These are phyloP conservation scores for Graphiopsis chlorocephala DNA, from an alignment of 2,329 filamentous ascomycete species.

Conservation along the genomic window DNA sequence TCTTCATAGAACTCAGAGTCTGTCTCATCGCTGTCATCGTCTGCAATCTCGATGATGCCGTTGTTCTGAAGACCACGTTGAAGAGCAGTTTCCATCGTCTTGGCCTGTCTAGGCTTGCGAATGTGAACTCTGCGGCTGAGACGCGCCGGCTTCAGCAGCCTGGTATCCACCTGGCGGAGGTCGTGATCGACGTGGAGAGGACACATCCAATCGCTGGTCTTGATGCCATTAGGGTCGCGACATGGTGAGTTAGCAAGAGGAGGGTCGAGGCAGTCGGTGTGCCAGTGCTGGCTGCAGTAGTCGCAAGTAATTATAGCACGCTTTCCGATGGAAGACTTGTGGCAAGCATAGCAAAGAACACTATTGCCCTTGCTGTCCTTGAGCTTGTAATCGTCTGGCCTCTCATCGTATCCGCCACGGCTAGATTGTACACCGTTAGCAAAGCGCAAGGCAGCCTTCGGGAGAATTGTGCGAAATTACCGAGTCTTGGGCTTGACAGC, in stretches of 20 bases:
- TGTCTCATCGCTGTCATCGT: slow-evolving; percentile 43
- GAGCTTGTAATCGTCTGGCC: slow-evolving; percentile 32
- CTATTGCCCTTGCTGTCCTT: slow-evolving; percentile 70
- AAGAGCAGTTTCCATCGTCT: slow-evolving; percentile 47
- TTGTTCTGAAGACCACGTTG: slow-evolving; percentile 60
- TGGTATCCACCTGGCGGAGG: slow-evolving; percentile 55
- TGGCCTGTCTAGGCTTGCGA: slow-evolving; percentile 50
- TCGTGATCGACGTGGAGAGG: slow-evolving; percentile 81
- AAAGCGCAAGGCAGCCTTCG: slow-evolving; percentile 3
- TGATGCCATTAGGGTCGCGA: slow-evolving; percentile 47
- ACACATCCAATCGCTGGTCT: slow-evolving; percentile 77
- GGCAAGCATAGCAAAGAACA: slow-evolving; percentile 76
- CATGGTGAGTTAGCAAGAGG: slow-evolving; percentile 76
- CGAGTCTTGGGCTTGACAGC: slow-evolving; percentile 44
- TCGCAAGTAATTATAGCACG: slow-evolving; percentile 84
- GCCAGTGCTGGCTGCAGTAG: slow-evolving; percentile 78
- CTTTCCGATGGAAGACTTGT: slow-evolving; percentile 57
- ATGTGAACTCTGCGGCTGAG: slow-evolving; percentile 40
- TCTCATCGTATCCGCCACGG: slow-evolving; percentile 45
- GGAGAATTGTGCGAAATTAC: slow-evolving; percentile 48
- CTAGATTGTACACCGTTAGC: slow-evolving; percentile 21
- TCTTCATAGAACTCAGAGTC: slow-evolving; percentile 46
- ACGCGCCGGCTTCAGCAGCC: slow-evolving; percentile 25
- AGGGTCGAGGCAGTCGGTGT: slow-evolving; percentile 86
- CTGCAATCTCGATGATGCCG: slow-evolving; percentile 45